Conservation (phyloP, 441 rosid species). For the Syzygium syzygioides region DNA sequence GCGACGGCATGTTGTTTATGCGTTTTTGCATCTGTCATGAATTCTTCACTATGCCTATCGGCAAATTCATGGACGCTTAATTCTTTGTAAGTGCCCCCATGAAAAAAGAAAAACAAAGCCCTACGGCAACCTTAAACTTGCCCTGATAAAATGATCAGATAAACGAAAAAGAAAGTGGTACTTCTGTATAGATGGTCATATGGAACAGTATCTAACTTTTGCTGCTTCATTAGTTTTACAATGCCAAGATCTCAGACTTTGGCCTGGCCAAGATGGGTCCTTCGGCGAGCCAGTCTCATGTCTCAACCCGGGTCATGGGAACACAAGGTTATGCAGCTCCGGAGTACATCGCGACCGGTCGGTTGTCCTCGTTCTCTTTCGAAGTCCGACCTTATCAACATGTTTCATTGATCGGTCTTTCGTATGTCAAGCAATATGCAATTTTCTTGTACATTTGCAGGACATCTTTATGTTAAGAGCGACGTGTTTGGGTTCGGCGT, state of each 20-base stretch:
- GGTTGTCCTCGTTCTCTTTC: neutral
- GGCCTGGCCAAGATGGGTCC: slow-evolving; percentile 90
- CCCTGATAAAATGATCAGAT: neutral
- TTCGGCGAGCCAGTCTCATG: slow-evolving; percentile 82
- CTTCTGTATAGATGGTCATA: neutral
- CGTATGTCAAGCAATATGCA: neutral
- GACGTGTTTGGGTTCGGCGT: slow-evolving; percentile 85
- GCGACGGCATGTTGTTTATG: neutral
- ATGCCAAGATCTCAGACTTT: slow-evolving; percentile 78
- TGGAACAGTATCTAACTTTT: neutral
- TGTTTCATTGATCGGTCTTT: slow-evolving; percentile 2
- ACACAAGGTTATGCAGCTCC: slow-evolving; percentile 90
- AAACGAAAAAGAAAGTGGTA: neutral
- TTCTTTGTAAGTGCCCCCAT: too few species aligned
- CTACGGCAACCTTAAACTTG: too few species aligned
- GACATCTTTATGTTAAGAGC: slow-evolving; percentile 82
- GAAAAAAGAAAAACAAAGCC: too few species aligned
- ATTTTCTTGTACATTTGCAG: slow-evolving; percentile 21
- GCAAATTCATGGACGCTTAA: too few species aligned
- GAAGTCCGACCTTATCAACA: neutral
- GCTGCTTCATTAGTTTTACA: slow-evolving; percentile 38
- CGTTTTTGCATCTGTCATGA: neutral
- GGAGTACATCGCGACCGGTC: slow-evolving; percentile 89
- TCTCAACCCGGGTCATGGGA: slow-evolving; percentile 83
- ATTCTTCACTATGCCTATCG: neutral